Conservation (phyloP, 1,284 basidiomycete species). For the Phylloboletellus chloephorus region DNA sequence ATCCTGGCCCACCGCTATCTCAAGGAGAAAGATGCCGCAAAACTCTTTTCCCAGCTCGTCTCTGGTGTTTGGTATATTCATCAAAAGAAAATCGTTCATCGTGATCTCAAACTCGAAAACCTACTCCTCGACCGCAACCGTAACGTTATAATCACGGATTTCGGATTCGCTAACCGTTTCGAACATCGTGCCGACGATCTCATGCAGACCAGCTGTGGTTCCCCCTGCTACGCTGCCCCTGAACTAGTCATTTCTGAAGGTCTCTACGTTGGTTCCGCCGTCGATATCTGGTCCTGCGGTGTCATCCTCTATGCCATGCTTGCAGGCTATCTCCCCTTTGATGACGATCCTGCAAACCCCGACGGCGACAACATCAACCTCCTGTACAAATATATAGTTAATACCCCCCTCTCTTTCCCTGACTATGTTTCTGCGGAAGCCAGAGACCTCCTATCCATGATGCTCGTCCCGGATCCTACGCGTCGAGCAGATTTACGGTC, state of each 20-base stretch:
- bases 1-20: conserved; percentile 98
- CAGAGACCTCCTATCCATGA: conserved; percentile 67
- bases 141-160: conserved; percentile 99
- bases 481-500: conserved; percentile 68
- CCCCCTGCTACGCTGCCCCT: conserved; percentile 97
- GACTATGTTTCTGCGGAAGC: conserved; percentile 85
- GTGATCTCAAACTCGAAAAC: conserved; percentile 98
- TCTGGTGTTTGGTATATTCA: conserved; percentile 99
- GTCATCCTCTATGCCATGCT: conserved; percentile 99
- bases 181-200: conserved; percentile 88
- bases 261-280: conserved; percentile 95
- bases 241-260: conserved; percentile 99
- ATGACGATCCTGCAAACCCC: conserved; percentile 97
- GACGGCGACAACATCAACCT: conserved; percentile 99
- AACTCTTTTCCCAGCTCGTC: conserved; percentile 96
- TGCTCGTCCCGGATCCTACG: conserved; percentile 83
- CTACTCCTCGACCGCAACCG: conserved; percentile 94
- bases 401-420: conserved; percentile 90
- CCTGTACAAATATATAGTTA: conserved; percentile 99
- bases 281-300: conserved; percentile 99
- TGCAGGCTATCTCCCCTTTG: conserved; percentile 98
- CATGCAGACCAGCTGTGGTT: conserved; percentile 98
- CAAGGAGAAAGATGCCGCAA: conserved; percentile 91
- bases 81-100: conserved; percentile 98
- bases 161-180: conserved; percentile 98